Evolutionary conservation across 768 basidiomycete genomes (phyloP).

Genomic region (Sistotremastrum suecicum): DNA sequence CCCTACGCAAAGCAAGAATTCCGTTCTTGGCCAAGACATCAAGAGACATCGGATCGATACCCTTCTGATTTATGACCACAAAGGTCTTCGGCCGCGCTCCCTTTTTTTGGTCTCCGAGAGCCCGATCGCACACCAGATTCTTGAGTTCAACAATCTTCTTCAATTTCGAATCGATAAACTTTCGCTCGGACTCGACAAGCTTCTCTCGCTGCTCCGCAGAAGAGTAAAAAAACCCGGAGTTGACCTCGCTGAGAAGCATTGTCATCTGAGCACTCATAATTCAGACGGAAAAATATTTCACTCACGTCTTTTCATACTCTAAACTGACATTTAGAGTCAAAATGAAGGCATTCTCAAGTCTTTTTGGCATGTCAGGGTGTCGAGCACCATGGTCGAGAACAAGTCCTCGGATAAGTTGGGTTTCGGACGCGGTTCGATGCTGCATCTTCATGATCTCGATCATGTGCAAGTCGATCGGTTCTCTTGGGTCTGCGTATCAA

Average conservation of each 20-base stretch:
- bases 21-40: constrained; percentile 96
- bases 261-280: constrained; percentile 5
- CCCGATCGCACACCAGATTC: constrained; percentile 89
- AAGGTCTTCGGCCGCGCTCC: constrained; percentile 55
- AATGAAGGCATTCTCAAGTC: constrained; percentile 91
- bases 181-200: constrained; percentile 92
- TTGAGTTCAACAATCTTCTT: constrained; percentile 96
- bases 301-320: constrained; percentile 99
- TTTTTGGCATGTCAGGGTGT: constrained; percentile 99
- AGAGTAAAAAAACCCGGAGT: constrained; percentile 99
- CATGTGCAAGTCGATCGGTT: constrained; percentile 98
- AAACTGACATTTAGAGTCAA: constrained; percentile 93
- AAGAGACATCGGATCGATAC: constrained; percentile 92
- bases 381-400: constrained; percentile 95
- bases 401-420: constrained; percentile 86
- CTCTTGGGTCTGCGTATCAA: constrained; percentile 20
- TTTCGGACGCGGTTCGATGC: constrained; percentile 95
- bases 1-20: constrained; percentile 84
- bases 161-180: constrained; percentile 86
- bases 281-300: constrained; percentile 6
- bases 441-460: constrained; percentile 99
- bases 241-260: constrained; percentile 66
- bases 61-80: constrained; percentile 97
- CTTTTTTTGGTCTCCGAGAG: constrained; percentile 69
- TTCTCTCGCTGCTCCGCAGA: constrained; percentile 97